Evolutionary conservation across 1,284 basidiomycete species (phyloP), one percentile per base, ranked within the genome.

Genomic region (Apiotrichum gracile): DNA sequence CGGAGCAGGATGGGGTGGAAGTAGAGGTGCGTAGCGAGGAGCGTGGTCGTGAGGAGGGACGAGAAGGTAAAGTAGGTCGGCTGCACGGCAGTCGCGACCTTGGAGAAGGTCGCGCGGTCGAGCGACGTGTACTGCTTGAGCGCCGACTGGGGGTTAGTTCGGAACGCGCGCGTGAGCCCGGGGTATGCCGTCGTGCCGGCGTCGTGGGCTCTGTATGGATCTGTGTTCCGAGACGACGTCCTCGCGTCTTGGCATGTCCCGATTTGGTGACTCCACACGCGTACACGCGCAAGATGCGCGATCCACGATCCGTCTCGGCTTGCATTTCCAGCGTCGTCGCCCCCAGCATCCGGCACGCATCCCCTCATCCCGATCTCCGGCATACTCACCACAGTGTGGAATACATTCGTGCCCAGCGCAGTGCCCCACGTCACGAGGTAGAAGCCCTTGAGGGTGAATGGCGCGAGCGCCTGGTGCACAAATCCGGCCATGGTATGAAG

Each of bases 21-120:
- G 60, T 77, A 78, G 9, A 81, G 78, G 82, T 87, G 88, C 33
- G 82, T 75, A 10, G 75, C 77, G 39, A 88, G 73, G 25, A 91
- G 78, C 14, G 75, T 72, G 0, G 80, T 76, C 19, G 83, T 80
- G 31, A 85, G 73, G 19, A 72, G 62, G 37, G 85, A 80, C 25
- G 83, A 84, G 42, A 82, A 70, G 25, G 80, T 70, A 65, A 91
- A 90, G 75, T 88, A 91, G 52, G 85, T 70, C 1, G 88, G 87
- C 72, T 88, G 87, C 0, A 80, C 81, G 61, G 80, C 80, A 63
- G 86, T 82, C 69, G 91, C 87, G 34, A 91, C 79, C 10, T 46
- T 33, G 22, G 85, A 82, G 60, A 91, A 90, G 55, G 26, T 39
- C n/a, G 85, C 82, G 47, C 83, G 80, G 21, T 86, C 61, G 40